Conservation (phyloP, 1,284 basidiomycete species). For the Tausonia pullulans region DNA sequence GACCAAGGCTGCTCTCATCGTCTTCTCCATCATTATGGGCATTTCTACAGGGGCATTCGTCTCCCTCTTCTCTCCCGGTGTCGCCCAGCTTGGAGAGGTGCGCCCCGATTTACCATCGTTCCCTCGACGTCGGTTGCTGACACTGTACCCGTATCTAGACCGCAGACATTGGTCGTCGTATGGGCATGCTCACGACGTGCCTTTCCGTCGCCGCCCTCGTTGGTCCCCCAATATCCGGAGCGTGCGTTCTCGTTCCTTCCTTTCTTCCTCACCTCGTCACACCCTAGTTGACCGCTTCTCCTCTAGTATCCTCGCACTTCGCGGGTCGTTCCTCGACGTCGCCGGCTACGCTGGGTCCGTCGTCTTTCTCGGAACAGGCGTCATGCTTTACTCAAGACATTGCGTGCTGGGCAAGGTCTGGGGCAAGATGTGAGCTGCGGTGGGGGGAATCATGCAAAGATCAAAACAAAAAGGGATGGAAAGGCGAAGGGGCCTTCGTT, state of each 20-base stretch:
- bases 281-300: no score
- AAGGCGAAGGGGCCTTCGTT: no score
- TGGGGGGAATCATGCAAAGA: no score
- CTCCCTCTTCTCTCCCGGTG: constrained; percentile 21
- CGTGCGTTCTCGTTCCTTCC: constrained; percentile 2
- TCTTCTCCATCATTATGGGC: constrained; percentile 17
- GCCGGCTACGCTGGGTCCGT: constrained; percentile 13
- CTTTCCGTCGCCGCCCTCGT: constrained; percentile 7
- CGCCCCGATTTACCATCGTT: background rate
- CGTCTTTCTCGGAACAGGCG: constrained; percentile 2
- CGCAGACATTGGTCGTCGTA: constrained; percentile 21
- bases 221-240: constrained; percentile 17
- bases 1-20: constrained; percentile 17
- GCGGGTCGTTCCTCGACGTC: constrained; percentile 9
- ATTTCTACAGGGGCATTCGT: constrained; percentile 23
- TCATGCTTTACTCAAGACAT: background rate
- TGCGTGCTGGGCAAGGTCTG: background rate
- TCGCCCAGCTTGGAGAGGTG: constrained; percentile 21
- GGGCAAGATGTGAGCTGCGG: constrained; percentile 7
- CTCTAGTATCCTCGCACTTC: background rate
- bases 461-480: no score
- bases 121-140: background rate
- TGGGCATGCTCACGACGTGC: constrained; percentile 21
- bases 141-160: constrained; percentile 1
- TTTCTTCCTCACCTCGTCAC: background rate